These are phyloP conservation scores for Entomortierella chlamydospora DNA, from an alignment of 192 early-diverging fungal species.

Conservation along the genomic window DNA sequence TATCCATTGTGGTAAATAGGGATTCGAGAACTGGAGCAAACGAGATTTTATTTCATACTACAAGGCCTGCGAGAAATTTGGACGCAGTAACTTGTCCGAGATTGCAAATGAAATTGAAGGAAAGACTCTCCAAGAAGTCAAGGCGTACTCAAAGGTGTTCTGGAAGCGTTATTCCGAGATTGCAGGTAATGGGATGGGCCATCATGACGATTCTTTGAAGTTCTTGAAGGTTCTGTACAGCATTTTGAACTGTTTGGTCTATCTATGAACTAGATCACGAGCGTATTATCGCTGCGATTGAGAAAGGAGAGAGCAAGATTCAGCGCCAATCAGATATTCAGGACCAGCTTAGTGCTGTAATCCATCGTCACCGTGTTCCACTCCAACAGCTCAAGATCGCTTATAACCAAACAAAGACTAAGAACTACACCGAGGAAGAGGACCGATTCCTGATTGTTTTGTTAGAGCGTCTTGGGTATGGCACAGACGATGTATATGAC, in stretches of 20 bases:
- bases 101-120: slow-evolving; percentile 93
- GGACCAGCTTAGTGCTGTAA: slow-evolving; percentile 81
- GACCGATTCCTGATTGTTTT: slow-evolving; percentile 95
- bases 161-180: slow-evolving; percentile 92
- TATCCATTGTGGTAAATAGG: slow-evolving; percentile 54
- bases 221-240: not conserved
- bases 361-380: slow-evolving; percentile 79
- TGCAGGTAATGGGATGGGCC: slow-evolving; percentile 52
- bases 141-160: slow-evolving; percentile 87
- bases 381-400: slow-evolving; percentile 90
- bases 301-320: slow-evolving; percentile 88
- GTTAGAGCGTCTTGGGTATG: slow-evolving; percentile 90
- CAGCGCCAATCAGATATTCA: slow-evolving; percentile 85
- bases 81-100: slow-evolving; percentile 74
- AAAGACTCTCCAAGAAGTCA: slow-evolving; percentile 89
- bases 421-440: slow-evolving; percentile 96
- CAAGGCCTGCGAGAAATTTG: slow-evolving; percentile 87
- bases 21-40: slow-evolving; percentile 92
- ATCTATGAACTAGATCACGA: slow-evolving; percentile 74
- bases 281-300: slow-evolving; percentile 85
- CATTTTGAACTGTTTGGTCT: not conserved
- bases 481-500: slow-evolving; percentile 93
- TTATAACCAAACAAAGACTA: slow-evolving; percentile 90
- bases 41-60: slow-evolving; percentile 91
- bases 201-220: not conserved